Percentiles rank a stretch among this genome's conserved stretches.
phyloP scores from a whole-genome alignment of 441 rosid genomes.

The Erysimum cheiri region DNA sequence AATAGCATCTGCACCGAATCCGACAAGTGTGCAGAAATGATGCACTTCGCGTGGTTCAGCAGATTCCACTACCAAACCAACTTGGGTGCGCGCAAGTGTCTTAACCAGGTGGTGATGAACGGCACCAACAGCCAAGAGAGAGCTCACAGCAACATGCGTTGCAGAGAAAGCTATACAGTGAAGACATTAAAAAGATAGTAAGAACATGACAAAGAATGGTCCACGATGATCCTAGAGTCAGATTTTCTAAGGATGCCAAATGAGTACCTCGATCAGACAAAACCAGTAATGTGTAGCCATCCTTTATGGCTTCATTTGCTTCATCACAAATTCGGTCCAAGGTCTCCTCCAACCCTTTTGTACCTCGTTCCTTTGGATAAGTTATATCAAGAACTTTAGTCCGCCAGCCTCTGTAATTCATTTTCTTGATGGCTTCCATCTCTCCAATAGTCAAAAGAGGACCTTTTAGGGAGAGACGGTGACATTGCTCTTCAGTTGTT shows the following conservation, averaged over 20 bases:
- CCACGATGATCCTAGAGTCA: neutral
- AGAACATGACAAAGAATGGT: conserved; percentile 11
- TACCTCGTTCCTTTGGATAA: conserved; percentile 74
- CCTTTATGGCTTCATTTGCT: conserved; percentile 87
- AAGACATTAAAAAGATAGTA: conserved; percentile 8
- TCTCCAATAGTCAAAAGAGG: conserved; percentile 89
- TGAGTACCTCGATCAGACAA: conserved; percentile 96
- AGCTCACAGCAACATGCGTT: conserved; percentile 89
- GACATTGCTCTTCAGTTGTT: conserved; percentile 97
- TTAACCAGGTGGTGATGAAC: conserved; percentile 97
- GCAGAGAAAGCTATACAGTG: conserved; percentile 75
- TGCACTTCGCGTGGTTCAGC: conserved; percentile 99
- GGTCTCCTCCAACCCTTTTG: conserved; percentile 95
- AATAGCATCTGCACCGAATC: conserved; percentile 98
- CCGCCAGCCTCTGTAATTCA: conserved; percentile 93
- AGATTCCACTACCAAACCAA: conserved; percentile 91
- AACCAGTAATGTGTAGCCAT: conserved; percentile 89
- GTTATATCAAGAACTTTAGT: conserved; percentile 94
- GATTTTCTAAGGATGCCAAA: conserved; percentile 6
- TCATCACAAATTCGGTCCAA: conserved; percentile 91
- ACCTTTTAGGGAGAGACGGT: conserved; percentile 92
- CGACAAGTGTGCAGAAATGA: conserved; percentile 97
- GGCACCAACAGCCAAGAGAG: conserved; percentile 99
- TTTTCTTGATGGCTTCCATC: conserved; percentile 90
- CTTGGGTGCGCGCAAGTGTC: conserved; percentile 88